Conservation (phyloP, 768 basidiomycete species). For the Pulveroboletus sp. region DNA sequence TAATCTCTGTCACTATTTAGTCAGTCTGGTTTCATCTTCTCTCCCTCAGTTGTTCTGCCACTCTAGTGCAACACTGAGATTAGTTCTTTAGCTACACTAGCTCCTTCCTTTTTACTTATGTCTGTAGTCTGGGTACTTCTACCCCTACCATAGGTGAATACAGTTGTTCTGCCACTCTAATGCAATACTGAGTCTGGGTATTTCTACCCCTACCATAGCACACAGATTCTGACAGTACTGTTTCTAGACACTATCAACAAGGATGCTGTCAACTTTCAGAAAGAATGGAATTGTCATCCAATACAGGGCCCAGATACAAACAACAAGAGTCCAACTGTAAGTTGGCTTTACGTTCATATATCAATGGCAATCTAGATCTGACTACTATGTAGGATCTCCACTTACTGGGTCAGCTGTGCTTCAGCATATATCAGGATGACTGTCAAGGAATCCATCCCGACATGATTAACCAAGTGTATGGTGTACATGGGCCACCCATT, state of each 20-base stretch:
- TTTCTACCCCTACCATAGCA: no score
- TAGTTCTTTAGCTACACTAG: no score
- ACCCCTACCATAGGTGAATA: no score
- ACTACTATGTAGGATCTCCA: slow-evolving; percentile 1
- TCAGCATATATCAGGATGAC: slow-evolving; percentile 8
- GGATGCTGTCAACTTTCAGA: slow-evolving; percentile 34
- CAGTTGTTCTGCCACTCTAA: no score
- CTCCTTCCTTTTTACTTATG: no score
- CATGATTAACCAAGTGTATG: not conserved
- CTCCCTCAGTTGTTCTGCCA: no score
- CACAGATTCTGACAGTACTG: no score
- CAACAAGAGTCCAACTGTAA: slow-evolving; percentile 8
- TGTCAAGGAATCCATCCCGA: not conserved
- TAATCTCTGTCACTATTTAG: no score
- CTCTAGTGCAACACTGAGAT: no score
- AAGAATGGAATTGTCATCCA: slow-evolving; percentile 40
- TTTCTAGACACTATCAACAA: slow-evolving; percentile 38
- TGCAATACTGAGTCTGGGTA: no score
- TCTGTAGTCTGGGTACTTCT: no score
- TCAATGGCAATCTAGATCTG: not conserved
- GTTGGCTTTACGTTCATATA: not conserved
- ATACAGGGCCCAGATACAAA: slow-evolving; percentile 5
- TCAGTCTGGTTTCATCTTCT: no score
- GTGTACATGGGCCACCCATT: not conserved
- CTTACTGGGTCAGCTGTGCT: slow-evolving; percentile 11